These are phyloP conservation scores for Cardiospermum halicacabum DNA, from an alignment of 345 rosid species.

Conservation along the genomic window DNA sequence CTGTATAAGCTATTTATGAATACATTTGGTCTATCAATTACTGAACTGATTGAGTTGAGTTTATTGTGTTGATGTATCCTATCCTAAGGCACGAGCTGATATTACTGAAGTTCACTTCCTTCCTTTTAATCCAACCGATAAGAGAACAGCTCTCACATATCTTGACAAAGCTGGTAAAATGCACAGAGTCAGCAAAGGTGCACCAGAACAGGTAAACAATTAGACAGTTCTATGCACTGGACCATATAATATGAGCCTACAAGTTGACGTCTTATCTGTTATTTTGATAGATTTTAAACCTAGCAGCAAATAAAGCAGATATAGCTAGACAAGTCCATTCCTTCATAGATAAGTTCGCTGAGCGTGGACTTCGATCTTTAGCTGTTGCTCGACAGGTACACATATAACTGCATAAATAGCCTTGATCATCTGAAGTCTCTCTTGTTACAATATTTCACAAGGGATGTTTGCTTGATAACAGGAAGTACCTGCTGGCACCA, in stretches of 20 bases:
- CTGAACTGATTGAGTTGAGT: conserved; percentile 1
- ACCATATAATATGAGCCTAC: not conserved
- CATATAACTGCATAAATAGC: not conserved
- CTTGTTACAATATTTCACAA: not conserved
- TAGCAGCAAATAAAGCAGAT: conserved; percentile 47
- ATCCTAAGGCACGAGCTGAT: conserved; percentile 73
- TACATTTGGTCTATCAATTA: too few relatives aligned
- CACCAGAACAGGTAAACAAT: conserved; percentile 73
- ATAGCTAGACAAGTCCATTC: conserved; percentile 38
- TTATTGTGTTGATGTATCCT: conserved; percentile 4
- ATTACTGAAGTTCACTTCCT: conserved; percentile 89
- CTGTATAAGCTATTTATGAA: too few relatives aligned
- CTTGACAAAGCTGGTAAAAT: conserved; percentile 55
- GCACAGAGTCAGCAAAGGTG: conserved; percentile 97
- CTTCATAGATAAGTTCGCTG: conserved; percentile 64
- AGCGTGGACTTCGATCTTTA: conserved; percentile 86
- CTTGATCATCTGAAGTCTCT: not conserved
- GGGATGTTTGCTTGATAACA: conserved; percentile 4
- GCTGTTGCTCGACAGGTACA: conserved; percentile 79
- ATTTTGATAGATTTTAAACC: conserved; percentile 39
- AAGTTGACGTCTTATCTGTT: not conserved
- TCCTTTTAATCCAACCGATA: conserved; percentile 92
- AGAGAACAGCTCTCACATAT: conserved; percentile 87
- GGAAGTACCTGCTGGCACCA: conserved; percentile 63
- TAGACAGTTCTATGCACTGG: conserved; percentile 4